A percentile compares a stretch with the other conserved stretches of the same genome.
These are phyloP conservation scores for Lindgomyces ingoldianus DNA, from an alignment of 495 filamentous ascomycete genomes.

Conservation along the genomic window DNA sequence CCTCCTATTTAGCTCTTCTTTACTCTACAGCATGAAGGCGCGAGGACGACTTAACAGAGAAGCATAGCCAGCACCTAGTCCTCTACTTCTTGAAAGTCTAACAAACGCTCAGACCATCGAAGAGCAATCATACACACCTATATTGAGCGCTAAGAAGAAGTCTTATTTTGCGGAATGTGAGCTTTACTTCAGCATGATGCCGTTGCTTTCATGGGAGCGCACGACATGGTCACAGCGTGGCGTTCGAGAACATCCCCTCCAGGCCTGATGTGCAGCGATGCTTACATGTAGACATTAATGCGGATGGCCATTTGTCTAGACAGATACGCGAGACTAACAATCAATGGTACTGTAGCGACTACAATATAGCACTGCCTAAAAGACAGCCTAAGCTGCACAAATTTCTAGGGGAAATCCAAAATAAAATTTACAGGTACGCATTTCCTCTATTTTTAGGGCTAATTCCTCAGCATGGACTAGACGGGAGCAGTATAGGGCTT, in stretches of 20 bases:
- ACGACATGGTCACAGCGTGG: slow-evolving; percentile 3
- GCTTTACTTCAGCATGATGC: slow-evolving; percentile 7
- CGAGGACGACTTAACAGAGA: slow-evolving; percentile 6
- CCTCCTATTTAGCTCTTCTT: slow-evolving; percentile 13
- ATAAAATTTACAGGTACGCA: slow-evolving; percentile 10
- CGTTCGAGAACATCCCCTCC: slow-evolving; percentile 3
- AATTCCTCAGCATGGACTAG: slow-evolving; percentile 4
- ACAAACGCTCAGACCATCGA: slow-evolving; percentile 3
- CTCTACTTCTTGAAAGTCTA: slow-evolving; percentile 11
- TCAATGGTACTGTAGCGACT: slow-evolving; percentile 9
- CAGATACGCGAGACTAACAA: slow-evolving; percentile 9
- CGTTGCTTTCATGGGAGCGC: slow-evolving; percentile 7
- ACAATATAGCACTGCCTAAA: slow-evolving; percentile 8
- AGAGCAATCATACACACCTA: slow-evolving; percentile 6
- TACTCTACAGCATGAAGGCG: slow-evolving; percentile 9
- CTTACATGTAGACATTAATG: slow-evolving; percentile 8
- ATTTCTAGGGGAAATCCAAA: slow-evolving; percentile 11
- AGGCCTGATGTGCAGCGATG: not conserved
- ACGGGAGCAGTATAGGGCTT: slow-evolving; percentile 13
- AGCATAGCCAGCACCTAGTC: slow-evolving; percentile 4
- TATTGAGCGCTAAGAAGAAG: slow-evolving; percentile 8
- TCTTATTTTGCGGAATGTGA: slow-evolving; percentile 8
- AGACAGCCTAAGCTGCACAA: slow-evolving; percentile 8
- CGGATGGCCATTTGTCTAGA: slow-evolving; percentile 6
- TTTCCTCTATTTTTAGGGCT: slow-evolving; percentile 21